A percentile compares a stretch with the other conserved stretches of the same genome.
phyloP scores from a whole-genome alignment of 768 basidiomycete species.

The Austroboletus eburneus region DNA sequence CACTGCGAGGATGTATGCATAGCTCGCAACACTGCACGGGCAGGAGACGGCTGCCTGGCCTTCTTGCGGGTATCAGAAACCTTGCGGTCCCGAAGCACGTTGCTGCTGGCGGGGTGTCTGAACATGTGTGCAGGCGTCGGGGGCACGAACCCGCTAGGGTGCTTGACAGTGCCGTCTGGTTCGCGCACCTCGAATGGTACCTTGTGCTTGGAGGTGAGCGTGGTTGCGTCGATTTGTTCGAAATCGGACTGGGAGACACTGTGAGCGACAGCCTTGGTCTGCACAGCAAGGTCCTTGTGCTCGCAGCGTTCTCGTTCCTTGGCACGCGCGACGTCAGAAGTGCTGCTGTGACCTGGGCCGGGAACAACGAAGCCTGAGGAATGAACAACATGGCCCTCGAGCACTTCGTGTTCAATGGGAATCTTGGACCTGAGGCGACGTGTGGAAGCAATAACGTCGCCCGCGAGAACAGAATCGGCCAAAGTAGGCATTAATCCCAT shows the following conservation, averaged over 20 bases:
- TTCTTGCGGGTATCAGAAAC: constrained; percentile 4
- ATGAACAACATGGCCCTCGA: constrained; percentile 18
- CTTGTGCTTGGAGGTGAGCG: constrained; percentile 30
- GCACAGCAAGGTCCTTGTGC: constrained; percentile 15
- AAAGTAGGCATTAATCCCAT: constrained; percentile 24
- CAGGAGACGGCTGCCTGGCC: constrained; percentile 10
- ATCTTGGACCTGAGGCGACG: constrained; percentile 28
- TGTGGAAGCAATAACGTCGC: constrained; percentile 25
- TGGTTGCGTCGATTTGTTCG: constrained; percentile 23
- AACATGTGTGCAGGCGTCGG: constrained; percentile 40
- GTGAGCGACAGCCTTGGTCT: constrained; percentile 30
- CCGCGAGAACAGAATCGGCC: constrained; percentile 15
- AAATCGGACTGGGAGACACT: constrained; percentile 31
- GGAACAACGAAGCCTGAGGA: constrained; percentile 29
- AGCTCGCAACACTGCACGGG: constrained; percentile 16
- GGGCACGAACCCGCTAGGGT: constrained; percentile 42
- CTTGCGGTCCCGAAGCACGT: constrained; percentile 17
- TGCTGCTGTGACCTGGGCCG: constrained; percentile 26
- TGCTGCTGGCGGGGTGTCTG: constrained; percentile 14
- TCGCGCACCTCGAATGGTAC: constrained; percentile 40
- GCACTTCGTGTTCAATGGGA: constrained; percentile 23
- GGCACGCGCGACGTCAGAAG: constrained; percentile 21
- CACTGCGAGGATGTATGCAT: too few species aligned
- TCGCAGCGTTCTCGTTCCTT: constrained; percentile 25
- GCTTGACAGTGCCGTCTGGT: constrained; percentile 36